Evolutionary conservation across 1,284 basidiomycete species (phyloP).

Genomic region (Sporisorium reilianum): DNA sequence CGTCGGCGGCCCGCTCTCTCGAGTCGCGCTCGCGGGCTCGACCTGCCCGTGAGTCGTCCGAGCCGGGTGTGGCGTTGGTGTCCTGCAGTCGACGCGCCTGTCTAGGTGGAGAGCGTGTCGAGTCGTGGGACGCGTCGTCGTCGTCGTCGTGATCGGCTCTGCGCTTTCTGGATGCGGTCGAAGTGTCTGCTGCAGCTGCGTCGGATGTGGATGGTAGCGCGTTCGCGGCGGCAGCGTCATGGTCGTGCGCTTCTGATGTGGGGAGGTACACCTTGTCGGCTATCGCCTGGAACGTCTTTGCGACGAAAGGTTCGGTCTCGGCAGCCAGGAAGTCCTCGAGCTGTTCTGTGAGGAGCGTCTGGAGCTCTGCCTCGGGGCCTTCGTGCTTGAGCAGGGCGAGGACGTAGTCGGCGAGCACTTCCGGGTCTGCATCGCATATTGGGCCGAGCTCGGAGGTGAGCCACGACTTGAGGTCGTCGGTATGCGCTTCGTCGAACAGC

Average conservation of each 20-base stretch:
- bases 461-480: conserved; percentile 61
- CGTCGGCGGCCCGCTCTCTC: conserved; percentile 26
- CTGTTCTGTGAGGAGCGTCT: conserved; percentile 80
- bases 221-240: conserved; percentile 13
- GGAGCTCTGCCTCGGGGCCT: conserved; percentile 83
- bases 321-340: conserved; percentile 92
- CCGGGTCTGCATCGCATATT: conserved; percentile 90
- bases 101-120: conserved; percentile 40
- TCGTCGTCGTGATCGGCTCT: conserved; percentile 55
- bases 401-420: conserved; percentile 92
- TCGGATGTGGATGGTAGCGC: conserved; percentile 21
- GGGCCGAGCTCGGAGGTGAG: conserved; percentile 62
- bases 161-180: conserved; percentile 41
- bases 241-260: conserved; percentile 5
- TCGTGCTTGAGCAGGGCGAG: conserved; percentile 93
- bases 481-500: conserved; percentile 56
- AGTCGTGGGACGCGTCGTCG: conserved; percentile 34
- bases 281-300: conserved; percentile 81
- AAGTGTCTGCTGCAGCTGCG: conserved; percentile 15
- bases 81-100: conserved; percentile 41
- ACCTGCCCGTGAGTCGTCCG: conserved; percentile 21
- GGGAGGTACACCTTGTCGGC: conserved; percentile 54
- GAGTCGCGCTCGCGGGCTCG: conserved; percentile 39
- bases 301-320: conserved; percentile 82
- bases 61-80: conserved; percentile 11